These are phyloP conservation scores for sunflower (Helianthus annuus) DNA, from an alignment of 129 eudicot genomes.

Conservation along the genomic window HanXRQr2.0-SUNRISE NC_035447.2:9024113-9024612, in stretches of 20 bases:
- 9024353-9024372: conserved; percentile 39
- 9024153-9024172: too few relatives aligned
- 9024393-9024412: background rate
- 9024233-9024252: too few relatives aligned
- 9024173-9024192: too few relatives aligned
- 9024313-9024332: conserved; percentile 54
- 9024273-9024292: conserved; percentile 45
- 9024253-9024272: conserved; percentile 55
- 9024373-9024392: background rate
- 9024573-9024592: background rate
- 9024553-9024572: too few relatives aligned
- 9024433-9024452: conserved; percentile 6
- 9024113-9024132: too few relatives aligned
- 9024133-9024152: too few relatives aligned
- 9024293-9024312: conserved; percentile 27
- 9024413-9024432: conserved; percentile 26
- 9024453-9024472: conserved; percentile 5
- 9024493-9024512: conserved; percentile 35
- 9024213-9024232: background rate
- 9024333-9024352: conserved; percentile 8
- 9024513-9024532: conserved; percentile 27
- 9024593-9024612: too few relatives aligned
- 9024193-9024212: too few relatives aligned
- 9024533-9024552: conserved; percentile 18
- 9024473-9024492: conserved; percentile 34